Evolutionary conservation across 1,284 basidiomycete genomes (phyloP).

Genomic region (Ustilago tritici): DNA sequence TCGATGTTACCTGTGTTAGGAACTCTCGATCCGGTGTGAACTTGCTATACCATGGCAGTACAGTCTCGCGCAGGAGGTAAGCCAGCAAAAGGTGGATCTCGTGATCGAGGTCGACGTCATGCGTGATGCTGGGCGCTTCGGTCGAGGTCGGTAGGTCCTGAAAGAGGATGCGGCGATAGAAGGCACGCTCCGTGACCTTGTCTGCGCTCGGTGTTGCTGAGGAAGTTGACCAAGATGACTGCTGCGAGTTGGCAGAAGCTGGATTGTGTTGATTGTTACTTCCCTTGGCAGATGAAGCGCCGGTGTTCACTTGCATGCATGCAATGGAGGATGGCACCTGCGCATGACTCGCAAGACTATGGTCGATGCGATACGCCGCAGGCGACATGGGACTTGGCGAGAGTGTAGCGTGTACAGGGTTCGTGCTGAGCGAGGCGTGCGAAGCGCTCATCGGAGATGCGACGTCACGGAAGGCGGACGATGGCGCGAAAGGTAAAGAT

Average conservation of each 20-base stretch:
- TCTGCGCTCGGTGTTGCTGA: constrained; percentile 7
- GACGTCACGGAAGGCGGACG: constrained; percentile 32
- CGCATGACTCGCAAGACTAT: not conserved
- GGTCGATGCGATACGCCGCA: constrained; percentile 21
- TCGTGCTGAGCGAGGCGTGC: constrained; percentile 34
- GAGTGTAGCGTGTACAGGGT: constrained; percentile 36
- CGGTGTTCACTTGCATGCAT: not conserved
- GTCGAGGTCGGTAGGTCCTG: constrained; percentile 26
- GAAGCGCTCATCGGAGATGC: constrained; percentile 35
- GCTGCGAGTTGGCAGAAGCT: not conserved
- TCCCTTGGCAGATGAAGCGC: not conserved
- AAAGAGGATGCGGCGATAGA: constrained; percentile 52
- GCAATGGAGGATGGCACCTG: not conserved
- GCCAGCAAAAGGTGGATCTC: constrained; percentile 50
- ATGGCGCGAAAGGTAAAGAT: constrained; percentile 20
- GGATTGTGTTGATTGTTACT: not conserved
- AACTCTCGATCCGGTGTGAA: constrained; percentile 57
- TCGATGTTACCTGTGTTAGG: constrained; percentile 39
- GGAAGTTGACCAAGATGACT: not conserved
- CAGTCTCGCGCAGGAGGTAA: constrained; percentile 49
- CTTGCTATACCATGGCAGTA: constrained; percentile 59
- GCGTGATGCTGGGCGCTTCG: constrained; percentile 27
- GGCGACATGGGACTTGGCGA: constrained; percentile 36
- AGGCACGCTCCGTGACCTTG: constrained; percentile 27
- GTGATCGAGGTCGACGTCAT: constrained; percentile 46